Percentiles rank a stretch among this genome's conserved stretches.
Evolutionary conservation across 2,329 filamentous ascomycete species (phyloP).

Genomic region (Nemania sp.): DNA sequence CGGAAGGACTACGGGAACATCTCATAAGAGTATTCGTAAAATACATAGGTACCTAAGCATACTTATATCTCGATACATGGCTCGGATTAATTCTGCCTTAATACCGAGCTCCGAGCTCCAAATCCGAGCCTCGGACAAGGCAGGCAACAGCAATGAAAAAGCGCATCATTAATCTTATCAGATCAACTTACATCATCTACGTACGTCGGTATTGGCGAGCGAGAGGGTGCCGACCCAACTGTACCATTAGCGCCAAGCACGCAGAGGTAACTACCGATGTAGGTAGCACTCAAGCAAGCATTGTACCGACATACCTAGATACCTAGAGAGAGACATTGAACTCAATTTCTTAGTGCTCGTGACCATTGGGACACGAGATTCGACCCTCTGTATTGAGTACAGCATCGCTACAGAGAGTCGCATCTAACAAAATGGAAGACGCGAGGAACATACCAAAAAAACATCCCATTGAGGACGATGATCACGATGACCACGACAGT

Average conservation of each 20-base stretch:
- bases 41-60: too few relatives aligned
- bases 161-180: slow-evolving; percentile 34
- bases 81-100: slow-evolving; percentile 21
- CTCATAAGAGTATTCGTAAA: too few relatives aligned
- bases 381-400: not conserved
- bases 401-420: not conserved
- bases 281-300: not conserved
- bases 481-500: slow-evolving; percentile 44
- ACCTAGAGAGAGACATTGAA: too few relatives aligned
- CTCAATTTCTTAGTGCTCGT: not conserved
- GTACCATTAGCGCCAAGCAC: slow-evolving; percentile 3
- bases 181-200: slow-evolving; percentile 33
- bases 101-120: slow-evolving; percentile 36
- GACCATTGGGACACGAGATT: not conserved
- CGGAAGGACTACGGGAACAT: too few relatives aligned
- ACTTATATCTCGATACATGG: not conserved
- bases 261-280: not conserved
- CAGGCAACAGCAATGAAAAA: slow-evolving; percentile 3
- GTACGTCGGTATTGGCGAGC: not conserved
- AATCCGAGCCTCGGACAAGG: slow-evolving; percentile 30
- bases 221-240: slow-evolving; percentile 1
- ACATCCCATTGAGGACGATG: slow-evolving; percentile 36
- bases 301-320: too few relatives aligned
- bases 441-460: slow-evolving; percentile 26
- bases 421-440: slow-evolving; percentile 33